Evolutionary conservation across 73 alveolate genomes (phyloP).

Genomic region (Symbiodinium pilosum): DNA sequence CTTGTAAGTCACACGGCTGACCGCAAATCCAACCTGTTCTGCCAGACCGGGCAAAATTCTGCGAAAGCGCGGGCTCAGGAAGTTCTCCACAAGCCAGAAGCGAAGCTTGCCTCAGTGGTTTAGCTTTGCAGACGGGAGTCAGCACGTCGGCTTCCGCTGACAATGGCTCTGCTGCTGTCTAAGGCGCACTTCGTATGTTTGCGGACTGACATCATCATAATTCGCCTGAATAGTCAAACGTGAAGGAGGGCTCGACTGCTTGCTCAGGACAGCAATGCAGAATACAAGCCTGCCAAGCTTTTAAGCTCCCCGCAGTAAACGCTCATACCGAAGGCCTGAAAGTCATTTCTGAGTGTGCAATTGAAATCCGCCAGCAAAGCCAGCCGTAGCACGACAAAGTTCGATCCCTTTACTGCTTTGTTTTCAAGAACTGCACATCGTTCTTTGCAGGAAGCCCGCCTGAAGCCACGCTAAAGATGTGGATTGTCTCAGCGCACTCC

Average conservation of each 20-base stretch:
- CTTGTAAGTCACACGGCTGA: conserved; percentile 94
- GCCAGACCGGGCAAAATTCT: conserved; percentile 50
- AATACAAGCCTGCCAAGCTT: background rate
- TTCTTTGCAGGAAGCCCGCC: conserved; percentile 3
- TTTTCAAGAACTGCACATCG: background rate
- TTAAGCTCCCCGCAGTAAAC: conserved; percentile 50
- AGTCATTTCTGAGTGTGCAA: too few relatives aligned
- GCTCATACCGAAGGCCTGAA: conserved; percentile 92
- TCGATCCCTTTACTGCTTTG: too few relatives aligned
- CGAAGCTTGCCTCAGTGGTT: conserved; percentile 27
- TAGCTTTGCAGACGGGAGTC: background rate
- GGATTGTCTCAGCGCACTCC: conserved; percentile 78
- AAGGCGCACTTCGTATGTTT: conserved; percentile 63
- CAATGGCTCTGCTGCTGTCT: background rate
- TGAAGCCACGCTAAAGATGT: conserved; percentile 94
- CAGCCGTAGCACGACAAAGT: too few relatives aligned
- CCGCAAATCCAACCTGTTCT: conserved; percentile 74
- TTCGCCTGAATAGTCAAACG: conserved; percentile 22
- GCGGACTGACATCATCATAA: conserved; percentile 95
- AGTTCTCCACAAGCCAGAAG: conserved; percentile 95
- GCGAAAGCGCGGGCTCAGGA: conserved; percentile 63
- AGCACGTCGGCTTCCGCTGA: background rate
- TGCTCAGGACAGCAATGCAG: background rate
- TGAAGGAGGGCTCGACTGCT: background rate
- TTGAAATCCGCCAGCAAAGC: too few relatives aligned